phyloP scores from a whole-genome alignment of 2,329 filamentous ascomycete genomes.

The Acarospora socialis region DNA sequence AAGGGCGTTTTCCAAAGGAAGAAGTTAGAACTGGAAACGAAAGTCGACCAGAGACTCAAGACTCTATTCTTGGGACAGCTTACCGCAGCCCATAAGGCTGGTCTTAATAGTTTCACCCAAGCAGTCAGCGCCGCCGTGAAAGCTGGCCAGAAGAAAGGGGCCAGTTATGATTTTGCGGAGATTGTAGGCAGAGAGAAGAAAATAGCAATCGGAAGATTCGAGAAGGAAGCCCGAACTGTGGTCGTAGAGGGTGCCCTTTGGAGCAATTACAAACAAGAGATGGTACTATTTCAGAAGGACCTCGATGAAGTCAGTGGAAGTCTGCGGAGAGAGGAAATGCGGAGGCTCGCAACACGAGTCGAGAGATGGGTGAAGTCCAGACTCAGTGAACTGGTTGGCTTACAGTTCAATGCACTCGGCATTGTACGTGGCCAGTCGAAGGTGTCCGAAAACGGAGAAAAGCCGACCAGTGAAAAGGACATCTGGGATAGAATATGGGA shows the following conservation, averaged over 20 bases:
- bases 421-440: constrained; percentile 72
- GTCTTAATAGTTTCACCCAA: constrained; percentile 71
- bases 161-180: constrained; percentile 83
- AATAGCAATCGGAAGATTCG: constrained; percentile 59
- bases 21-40: constrained; percentile 66
- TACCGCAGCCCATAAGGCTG: constrained; percentile 73
- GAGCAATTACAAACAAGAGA: constrained; percentile 75
- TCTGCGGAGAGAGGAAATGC: constrained; percentile 89
- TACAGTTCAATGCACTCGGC: constrained; percentile 93
- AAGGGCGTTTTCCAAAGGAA: constrained; percentile 89
- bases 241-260: constrained; percentile 68
- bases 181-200: constrained; percentile 77
- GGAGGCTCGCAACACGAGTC: constrained; percentile 73
- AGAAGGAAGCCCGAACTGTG: constrained; percentile 58
- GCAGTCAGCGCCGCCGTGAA: constrained; percentile 81
- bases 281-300: constrained; percentile 72
- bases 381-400: constrained; percentile 70
- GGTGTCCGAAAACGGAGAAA: constrained; percentile 64
- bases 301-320: constrained; percentile 75
- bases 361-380: constrained; percentile 89
- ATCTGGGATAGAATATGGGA: constrained; percentile 95
- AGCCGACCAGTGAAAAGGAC: constrained; percentile 60
- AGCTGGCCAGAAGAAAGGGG: constrained; percentile 79
- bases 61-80: constrained; percentile 79
- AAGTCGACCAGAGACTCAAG: constrained; percentile 81